These are phyloP conservation scores for Cutaneotrichosporon cutaneum DNA, from an alignment of 1,284 basidiomycete species.

Conservation along the genomic window DNA sequence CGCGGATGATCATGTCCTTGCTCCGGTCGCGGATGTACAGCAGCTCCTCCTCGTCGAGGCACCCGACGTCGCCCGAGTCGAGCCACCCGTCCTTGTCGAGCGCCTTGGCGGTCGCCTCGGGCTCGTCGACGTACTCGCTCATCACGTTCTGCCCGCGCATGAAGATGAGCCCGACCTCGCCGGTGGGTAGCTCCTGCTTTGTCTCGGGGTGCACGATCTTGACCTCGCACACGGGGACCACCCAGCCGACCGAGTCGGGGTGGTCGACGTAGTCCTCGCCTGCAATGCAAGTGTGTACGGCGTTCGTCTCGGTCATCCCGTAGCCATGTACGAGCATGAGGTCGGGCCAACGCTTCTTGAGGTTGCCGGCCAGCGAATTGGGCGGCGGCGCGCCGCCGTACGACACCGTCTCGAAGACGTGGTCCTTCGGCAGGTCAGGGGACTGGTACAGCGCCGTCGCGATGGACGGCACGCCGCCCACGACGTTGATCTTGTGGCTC, in stretches of 20 bases:
- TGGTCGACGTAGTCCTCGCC: conserved; percentile 40
- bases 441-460: conserved; percentile 31
- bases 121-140: conserved; percentile 42
- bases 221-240: conserved; percentile 40
- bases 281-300: conserved; percentile 37
- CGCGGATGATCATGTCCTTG: conserved; percentile 48
- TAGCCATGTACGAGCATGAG: conserved; percentile 35
- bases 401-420: conserved; percentile 36
- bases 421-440: conserved; percentile 16
- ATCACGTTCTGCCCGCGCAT: conserved; percentile 45
- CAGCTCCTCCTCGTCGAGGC: conserved; percentile 39
- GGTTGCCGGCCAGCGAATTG: conserved; percentile 35
- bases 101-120: conserved; percentile 14
- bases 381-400: conserved; percentile 50
- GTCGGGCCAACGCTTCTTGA: conserved; percentile 36
- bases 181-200: conserved; percentile 23
- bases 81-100: conserved; percentile 46
- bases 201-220: conserved; percentile 41
- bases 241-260: conserved; percentile 28
- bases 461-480: conserved; percentile 48
- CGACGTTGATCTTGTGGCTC: conserved; percentile 35
- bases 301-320: conserved; percentile 49
- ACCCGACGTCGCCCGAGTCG: conserved; percentile 45
- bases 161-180: conserved; percentile 35
- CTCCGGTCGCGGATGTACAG: conserved; percentile 43